Evolutionary conservation across 192 early-diverging fungal genomes (phyloP).

Genomic region (Hyaloraphidium curvatum): DNA sequence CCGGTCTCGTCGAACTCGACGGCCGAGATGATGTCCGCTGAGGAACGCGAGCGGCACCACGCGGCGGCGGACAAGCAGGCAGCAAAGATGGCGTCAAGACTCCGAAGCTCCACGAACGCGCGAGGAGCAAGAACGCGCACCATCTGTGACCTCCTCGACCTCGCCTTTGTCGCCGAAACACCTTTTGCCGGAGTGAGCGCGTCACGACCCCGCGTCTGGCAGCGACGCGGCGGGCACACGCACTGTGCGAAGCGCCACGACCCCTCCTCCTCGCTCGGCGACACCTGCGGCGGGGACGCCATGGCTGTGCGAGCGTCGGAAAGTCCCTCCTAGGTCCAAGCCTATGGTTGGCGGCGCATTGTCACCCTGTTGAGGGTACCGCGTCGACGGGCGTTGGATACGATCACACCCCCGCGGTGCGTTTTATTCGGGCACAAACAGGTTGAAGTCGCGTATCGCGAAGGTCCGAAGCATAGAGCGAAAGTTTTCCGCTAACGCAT

Average conservation of each 20-base stretch:
- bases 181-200: neutral
- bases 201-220: neutral
- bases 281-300: too few relatives aligned
- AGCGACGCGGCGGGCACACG: neutral
- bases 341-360: too few relatives aligned
- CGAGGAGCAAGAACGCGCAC: constrained; percentile 23
- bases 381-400: too few relatives aligned
- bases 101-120: neutral
- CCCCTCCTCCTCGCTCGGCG: constrained; percentile 27
- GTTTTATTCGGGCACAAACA: too few relatives aligned
- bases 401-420: too few relatives aligned
- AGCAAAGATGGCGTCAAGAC: neutral
- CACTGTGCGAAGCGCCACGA: constrained; percentile 93
- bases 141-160: constrained; percentile 96
- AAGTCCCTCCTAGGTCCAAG: neutral
- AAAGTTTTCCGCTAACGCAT: too few relatives aligned
- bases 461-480: too few relatives aligned
- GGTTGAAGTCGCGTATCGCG: too few relatives aligned
- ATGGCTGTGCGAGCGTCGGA: neutral
- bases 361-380: too few relatives aligned
- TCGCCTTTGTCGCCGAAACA: constrained; percentile 95
- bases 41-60: constrained; percentile 1
- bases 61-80: neutral
- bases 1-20: constrained; percentile 97
- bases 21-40: constrained; percentile 96